Base-by-base conservation (phyloP, 306 rosid species). In the Fragaria vesca region DNA sequence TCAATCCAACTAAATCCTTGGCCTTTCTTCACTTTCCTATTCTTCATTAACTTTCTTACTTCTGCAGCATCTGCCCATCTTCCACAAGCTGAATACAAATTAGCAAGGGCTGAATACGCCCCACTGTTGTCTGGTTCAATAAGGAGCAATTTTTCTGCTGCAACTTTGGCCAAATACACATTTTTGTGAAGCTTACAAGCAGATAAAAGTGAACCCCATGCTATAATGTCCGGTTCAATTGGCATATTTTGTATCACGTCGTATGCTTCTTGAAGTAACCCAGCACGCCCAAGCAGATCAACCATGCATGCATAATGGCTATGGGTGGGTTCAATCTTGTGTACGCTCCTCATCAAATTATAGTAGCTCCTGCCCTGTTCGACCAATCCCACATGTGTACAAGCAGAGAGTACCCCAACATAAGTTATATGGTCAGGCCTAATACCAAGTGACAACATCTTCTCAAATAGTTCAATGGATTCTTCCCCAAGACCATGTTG, bases 1-100 rank as follows among this genome's bases (percentile, higher is more conserved):
- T 90, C 91, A 82, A 94, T 83, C 96, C 97, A 92, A 79, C 98
- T 94, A 71, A 94, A 74, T 69, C 97, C 95, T 78, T 89, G 93
- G 46, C 88, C 93, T 74, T 94, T 94, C 88, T 89, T 92, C 78
- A 94, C 97, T 71, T 90, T 89, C 80, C 81, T 89, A 69, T 89
- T 91, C 91, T 86, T 92, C 98, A 94, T 94, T 70, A 85, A 81
- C 88, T 84, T 89, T 81, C 98, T 88, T 78, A 91, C 79, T 80
- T 85, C 85, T 38, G 97, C 98, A 76, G 98, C 97, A 28, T 83
- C 93, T 63, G 83, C 94, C 97, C 95, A 92, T 79, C 86, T 92
- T 66, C 90, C 91, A 76, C 92, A 88, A 52, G 96, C 95, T 38
- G 97, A 92, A 84, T 88, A 87, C 13, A 90, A 84, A 85, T 92